A percentile compares a stretch with the other conserved stretches of the same genome.
Evolutionary conservation across 2,329 filamentous ascomycete species (phyloP).

Genomic region (Sphaerulina vaccinii): DNA sequence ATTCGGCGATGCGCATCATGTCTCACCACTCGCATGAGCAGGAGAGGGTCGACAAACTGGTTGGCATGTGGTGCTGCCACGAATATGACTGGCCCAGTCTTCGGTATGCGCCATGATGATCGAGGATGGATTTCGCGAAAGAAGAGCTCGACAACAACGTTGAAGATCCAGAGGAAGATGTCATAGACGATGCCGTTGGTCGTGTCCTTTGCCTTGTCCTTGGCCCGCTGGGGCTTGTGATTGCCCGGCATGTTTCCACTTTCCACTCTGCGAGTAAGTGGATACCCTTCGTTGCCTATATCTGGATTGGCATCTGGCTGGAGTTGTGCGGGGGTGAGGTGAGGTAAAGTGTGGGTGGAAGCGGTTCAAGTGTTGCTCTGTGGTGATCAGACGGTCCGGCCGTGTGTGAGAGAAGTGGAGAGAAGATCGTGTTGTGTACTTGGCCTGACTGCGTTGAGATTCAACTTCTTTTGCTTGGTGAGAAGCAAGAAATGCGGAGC

Average conservation of each 20-base stretch:
- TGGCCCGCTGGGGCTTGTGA: constrained; percentile 11
- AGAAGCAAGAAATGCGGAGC: too few species aligned
- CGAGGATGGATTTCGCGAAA: constrained; percentile 96
- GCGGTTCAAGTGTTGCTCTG: background rate
- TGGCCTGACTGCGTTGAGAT: background rate
- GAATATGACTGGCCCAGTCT: constrained; percentile 84
- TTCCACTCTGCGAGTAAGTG: too few species aligned
- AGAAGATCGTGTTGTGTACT: background rate
- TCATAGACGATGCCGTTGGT: constrained; percentile 56
- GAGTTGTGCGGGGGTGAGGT: background rate
- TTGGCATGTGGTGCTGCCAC: constrained; percentile 97
- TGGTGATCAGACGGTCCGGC: background rate
- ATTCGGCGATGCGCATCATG: constrained; percentile 85
- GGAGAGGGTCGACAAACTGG: constrained; percentile 94
- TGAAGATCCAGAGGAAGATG: constrained; percentile 72
- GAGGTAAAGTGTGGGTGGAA: background rate
- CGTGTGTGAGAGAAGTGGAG: background rate
- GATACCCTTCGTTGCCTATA: background rate
- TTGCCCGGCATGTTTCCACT: constrained; percentile 2
- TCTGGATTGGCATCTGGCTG: background rate
- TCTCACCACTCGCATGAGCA: constrained; percentile 86
- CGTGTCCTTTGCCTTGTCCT: constrained; percentile 27
- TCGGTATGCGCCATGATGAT: constrained; percentile 91
- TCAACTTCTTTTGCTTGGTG: background rate
- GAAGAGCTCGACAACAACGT: constrained; percentile 89